These are phyloP conservation scores for Botryotinia narcissicola DNA, from an alignment of 2,329 filamentous ascomycete genomes.

Conservation along the genomic window DNA sequence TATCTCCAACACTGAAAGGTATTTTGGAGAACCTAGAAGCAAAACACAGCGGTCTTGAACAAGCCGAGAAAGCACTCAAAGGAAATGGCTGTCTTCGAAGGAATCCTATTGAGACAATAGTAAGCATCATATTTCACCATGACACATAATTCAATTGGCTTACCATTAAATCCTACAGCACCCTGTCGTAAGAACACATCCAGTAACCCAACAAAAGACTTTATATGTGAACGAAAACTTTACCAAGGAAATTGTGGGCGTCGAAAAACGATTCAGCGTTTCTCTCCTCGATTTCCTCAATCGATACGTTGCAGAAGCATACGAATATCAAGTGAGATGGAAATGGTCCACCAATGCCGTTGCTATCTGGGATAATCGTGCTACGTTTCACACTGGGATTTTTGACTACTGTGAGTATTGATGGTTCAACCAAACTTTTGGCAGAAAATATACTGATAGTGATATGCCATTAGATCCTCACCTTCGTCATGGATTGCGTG, in stretches of 20 bases:
- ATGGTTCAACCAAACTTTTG: not conserved
- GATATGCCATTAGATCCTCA: slow-evolving; percentile 8
- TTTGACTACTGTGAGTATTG: slow-evolving; percentile 18
- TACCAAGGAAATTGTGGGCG: slow-evolving; percentile 31
- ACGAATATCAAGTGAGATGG: slow-evolving; percentile 35
- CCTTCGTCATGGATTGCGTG: slow-evolving; percentile 64
- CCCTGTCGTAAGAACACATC: slow-evolving; percentile 36
- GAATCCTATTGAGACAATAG: slow-evolving; percentile 33
- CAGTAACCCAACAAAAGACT: slow-evolving; percentile 33
- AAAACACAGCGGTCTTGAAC: slow-evolving; percentile 15
- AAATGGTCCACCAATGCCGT: slow-evolving; percentile 33
- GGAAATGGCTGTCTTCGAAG: slow-evolving; percentile 27
- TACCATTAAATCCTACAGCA: slow-evolving; percentile 26
- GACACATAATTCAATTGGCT: not conserved
- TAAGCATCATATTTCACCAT: not conserved
- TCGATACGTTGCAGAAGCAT: slow-evolving; percentile 30
- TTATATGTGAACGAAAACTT: slow-evolving; percentile 32
- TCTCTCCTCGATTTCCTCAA: slow-evolving; percentile 31
- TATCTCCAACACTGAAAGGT: slow-evolving; percentile 9
- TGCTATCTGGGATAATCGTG: slow-evolving; percentile 34
- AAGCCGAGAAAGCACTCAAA: slow-evolving; percentile 4
- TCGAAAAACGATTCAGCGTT: slow-evolving; percentile 33
- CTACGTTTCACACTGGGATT: slow-evolving; percentile 20
- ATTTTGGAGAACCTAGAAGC: slow-evolving; percentile 10
- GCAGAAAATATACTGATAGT: not conserved